Evolutionary conservation across 176 grass and related monocot species (phyloP).

Genomic region (Sorghum bicolor): DNA sequence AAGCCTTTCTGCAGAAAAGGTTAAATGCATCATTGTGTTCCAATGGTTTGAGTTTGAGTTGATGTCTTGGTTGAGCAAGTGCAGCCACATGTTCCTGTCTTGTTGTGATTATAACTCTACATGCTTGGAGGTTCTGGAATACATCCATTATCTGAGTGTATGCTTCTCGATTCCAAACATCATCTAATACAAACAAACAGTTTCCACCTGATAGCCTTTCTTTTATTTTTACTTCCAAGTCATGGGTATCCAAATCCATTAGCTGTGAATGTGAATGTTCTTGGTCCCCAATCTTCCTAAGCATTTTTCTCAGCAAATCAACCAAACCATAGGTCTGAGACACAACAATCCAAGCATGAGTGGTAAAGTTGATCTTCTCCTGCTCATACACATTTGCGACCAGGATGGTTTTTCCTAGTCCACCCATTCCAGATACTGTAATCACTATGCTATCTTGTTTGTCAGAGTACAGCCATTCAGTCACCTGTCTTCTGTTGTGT

Average conservation of each 20-base stretch:
- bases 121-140: slow-evolving; percentile 12
- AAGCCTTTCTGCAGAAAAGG: slow-evolving; percentile 14
- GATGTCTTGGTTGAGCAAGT: not conserved
- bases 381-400: not conserved
- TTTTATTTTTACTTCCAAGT: not conserved
- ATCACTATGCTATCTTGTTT: not conserved
- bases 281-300: not conserved
- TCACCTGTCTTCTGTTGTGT: not conserved
- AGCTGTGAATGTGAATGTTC: not conserved
- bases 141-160: slow-evolving; percentile 19
- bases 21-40: not conserved
- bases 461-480: not conserved
- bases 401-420: slow-evolving; percentile 24
- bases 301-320: slow-evolving; percentile 12
- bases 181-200: slow-evolving; percentile 55
- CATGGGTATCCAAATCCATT: not conserved
- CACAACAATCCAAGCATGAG: slow-evolving; percentile 24
- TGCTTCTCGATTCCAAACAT: slow-evolving; percentile 51
- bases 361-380: not conserved
- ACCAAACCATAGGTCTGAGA: not conserved
- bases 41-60: not conserved
- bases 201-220: not conserved
- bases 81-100: slow-evolving; percentile 25
- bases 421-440: slow-evolving; percentile 31
- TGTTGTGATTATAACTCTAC: slow-evolving; percentile 45